Evolutionary conservation across 2,329 filamentous ascomycete species (phyloP).

Genomic region (Zymoseptoria passerinii): DNA sequence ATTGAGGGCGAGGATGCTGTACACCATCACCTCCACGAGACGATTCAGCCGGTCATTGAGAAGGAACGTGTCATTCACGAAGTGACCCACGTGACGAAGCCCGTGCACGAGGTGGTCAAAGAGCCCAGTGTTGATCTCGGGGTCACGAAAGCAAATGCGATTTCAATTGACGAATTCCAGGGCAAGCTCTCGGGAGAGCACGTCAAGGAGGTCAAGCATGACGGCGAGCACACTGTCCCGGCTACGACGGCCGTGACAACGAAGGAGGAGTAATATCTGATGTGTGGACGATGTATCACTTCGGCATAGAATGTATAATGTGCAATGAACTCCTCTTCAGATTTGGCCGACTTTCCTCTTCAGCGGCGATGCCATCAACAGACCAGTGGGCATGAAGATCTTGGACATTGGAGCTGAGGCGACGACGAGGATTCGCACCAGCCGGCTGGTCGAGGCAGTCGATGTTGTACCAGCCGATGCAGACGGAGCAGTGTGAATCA

Average conservation of each 20-base stretch:
- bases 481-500: background rate
- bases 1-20: conserved; percentile 18
- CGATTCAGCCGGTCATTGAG: conserved; percentile 23
- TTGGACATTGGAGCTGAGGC: too few relatives aligned
- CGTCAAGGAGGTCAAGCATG: background rate
- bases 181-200: background rate
- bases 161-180: conserved; percentile 22
- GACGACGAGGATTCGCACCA: too few relatives aligned
- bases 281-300: background rate
- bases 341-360: background rate
- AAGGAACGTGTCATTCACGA: conserved; percentile 19
- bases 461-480: background rate
- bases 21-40: conserved; percentile 12
- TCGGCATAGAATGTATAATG: background rate
- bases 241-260: background rate
- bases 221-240: background rate
- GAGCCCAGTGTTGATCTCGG: conserved; percentile 20
- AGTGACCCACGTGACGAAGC: conserved; percentile 22
- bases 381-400: too few relatives aligned
- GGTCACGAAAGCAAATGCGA: conserved; percentile 13
- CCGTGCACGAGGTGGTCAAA: conserved; percentile 19
- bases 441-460: too few relatives aligned
- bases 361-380: too few relatives aligned
- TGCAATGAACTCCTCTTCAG: background rate
- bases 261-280: background rate